Evolutionary conservation across 1,284 basidiomycete species (phyloP).

Genomic region (Microbotryum silenes-acaulis): DNA sequence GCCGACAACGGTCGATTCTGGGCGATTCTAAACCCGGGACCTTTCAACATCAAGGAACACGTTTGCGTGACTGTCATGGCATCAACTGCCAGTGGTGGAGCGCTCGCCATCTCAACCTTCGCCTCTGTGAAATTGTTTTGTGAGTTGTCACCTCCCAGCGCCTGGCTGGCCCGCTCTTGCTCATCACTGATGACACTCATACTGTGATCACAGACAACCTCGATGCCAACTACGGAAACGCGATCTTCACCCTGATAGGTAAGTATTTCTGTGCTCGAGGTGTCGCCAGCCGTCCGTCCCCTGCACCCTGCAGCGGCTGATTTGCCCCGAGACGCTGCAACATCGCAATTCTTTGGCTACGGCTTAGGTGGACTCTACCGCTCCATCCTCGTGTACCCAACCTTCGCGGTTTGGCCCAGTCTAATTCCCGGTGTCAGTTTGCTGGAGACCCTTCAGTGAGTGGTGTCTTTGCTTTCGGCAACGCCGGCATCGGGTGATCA

Average conservation of each 20-base stretch:
- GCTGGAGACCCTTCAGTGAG: slow-evolving; percentile 2
- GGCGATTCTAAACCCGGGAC: slow-evolving; percentile 36
- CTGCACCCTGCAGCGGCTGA: slow-evolving; percentile 36
- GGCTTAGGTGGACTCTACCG: slow-evolving; percentile 56
- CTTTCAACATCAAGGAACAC: slow-evolving; percentile 47
- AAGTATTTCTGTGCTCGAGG: slow-evolving; percentile 28
- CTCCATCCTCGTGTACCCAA: slow-evolving; percentile 56
- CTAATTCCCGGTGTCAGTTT: slow-evolving; percentile 28
- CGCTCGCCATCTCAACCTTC: slow-evolving; percentile 57
- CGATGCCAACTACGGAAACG: slow-evolving; percentile 46
- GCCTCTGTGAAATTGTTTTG: slow-evolving; percentile 52
- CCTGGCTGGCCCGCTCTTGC: slow-evolving; percentile 41
- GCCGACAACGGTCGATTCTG: neutral
- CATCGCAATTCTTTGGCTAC: slow-evolving; percentile 56
- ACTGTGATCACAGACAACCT: slow-evolving; percentile 46
- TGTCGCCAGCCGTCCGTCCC: slow-evolving; percentile 47
- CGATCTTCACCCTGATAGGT: slow-evolving; percentile 8
- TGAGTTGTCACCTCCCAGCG: neutral
- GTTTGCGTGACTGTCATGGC: slow-evolving; percentile 60
- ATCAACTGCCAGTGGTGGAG: slow-evolving; percentile 55
- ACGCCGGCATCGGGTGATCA: neutral
- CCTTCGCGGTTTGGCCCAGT: slow-evolving; percentile 61
- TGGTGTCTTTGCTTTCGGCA: neutral
- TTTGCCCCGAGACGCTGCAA: no score
- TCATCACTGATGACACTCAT: no score